Percentiles rank a stretch among this genome's conserved stretches.
phyloP scores from a whole-genome alignment of 768 basidiomycete genomes.

The Artomyces pyxidatus region DNA sequence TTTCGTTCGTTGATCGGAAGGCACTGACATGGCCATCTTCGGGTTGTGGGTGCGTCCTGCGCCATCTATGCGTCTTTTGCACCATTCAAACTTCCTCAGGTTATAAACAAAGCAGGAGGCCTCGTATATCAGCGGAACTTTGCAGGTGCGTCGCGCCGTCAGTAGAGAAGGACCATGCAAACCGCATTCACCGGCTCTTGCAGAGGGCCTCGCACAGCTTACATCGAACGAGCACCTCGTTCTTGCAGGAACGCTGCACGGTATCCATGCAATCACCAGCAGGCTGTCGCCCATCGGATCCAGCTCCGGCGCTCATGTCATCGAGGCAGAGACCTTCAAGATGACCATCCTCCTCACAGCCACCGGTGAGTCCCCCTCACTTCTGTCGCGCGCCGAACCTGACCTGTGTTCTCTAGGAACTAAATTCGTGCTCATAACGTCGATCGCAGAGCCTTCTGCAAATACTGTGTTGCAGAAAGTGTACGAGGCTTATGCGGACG shows the following conservation, averaged over 20 bases:
- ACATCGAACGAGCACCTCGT: conserved; percentile 94
- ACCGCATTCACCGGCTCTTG: neutral
- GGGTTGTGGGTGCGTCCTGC: conserved; percentile 65
- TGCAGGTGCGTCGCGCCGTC: conserved; percentile 47
- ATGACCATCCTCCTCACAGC: conserved; percentile 84
- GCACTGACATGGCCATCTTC: conserved; percentile 57
- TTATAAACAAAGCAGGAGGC: conserved; percentile 98
- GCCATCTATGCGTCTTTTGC: neutral
- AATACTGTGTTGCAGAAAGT: conserved; percentile 72
- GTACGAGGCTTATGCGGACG: conserved; percentile 91
- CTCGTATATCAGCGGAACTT: conserved; percentile 91
- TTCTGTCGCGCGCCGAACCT: neutral
- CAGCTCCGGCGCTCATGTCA: conserved; percentile 88
- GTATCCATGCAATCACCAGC: conserved; percentile 97
- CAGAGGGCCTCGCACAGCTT: conserved; percentile 86
- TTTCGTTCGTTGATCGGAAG: too few relatives aligned
- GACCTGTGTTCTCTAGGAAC: conserved; percentile 49
- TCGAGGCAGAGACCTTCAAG: conserved; percentile 94
- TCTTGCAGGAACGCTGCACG: conserved; percentile 92
- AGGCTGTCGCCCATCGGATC: conserved; percentile 75
- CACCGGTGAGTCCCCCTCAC: conserved; percentile 53
- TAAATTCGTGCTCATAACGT: conserved; percentile 90
- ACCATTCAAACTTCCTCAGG: conserved; percentile 35
- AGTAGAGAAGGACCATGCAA: neutral
- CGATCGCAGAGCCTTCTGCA: conserved; percentile 62